A percentile compares a stretch with the other conserved stretches of the same genome.
phyloP scores from a whole-genome alignment of 1,284 basidiomycete genomes.

The Pholiota adiposa region DNA sequence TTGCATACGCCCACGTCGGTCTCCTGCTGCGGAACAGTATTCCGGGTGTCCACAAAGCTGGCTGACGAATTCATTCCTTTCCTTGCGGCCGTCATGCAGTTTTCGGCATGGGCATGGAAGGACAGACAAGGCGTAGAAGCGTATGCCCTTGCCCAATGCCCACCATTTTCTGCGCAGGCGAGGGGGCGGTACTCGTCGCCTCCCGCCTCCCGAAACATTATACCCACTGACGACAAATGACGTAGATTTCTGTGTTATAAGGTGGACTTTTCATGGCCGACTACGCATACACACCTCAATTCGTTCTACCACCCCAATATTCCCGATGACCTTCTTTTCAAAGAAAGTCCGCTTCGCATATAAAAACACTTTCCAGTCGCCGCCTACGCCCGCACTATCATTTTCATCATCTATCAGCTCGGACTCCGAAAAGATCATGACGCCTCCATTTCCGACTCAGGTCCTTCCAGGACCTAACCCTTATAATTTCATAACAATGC shows the following conservation, averaged over 20 bases:
- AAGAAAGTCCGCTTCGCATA: slow-evolving; percentile 38
- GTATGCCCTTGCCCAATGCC: neutral
- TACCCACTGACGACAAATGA: neutral
- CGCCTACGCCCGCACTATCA: slow-evolving; percentile 24
- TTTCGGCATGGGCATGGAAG: neutral
- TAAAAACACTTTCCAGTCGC: slow-evolving; percentile 29
- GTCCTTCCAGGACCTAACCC: slow-evolving; percentile 25
- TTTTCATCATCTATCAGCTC: slow-evolving; percentile 26
- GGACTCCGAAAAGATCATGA: slow-evolving; percentile 28
- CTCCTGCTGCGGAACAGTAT: neutral
- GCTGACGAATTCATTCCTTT: neutral
- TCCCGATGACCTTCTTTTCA: neutral
- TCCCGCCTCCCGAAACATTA: neutral
- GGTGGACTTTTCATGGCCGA: neutral
- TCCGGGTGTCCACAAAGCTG: neutral
- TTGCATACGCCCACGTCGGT: neutral
- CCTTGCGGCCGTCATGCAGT: neutral
- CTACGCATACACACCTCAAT: neutral
- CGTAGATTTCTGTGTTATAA: neutral
- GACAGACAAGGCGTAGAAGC: neutral
- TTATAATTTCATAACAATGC: too few species aligned
- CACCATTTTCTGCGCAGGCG: neutral
- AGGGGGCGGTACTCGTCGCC: neutral
- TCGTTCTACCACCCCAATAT: neutral
- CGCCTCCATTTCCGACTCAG: slow-evolving; percentile 25